Conservation (phyloP, 2,329 filamentous ascomycete species). For the Neonectria hederae region DNA sequence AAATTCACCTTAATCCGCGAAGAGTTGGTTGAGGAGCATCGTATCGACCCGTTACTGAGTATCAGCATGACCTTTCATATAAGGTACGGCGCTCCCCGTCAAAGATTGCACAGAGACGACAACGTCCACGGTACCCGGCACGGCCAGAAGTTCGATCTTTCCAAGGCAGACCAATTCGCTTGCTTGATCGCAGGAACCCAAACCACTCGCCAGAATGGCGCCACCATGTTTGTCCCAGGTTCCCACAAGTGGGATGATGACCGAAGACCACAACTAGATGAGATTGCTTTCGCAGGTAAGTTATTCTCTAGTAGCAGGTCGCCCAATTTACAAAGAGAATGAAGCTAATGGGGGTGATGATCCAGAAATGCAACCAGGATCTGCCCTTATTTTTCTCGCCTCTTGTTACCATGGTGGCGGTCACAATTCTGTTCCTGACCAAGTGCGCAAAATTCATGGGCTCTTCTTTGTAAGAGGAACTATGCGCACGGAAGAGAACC, state of each 20-base stretch:
- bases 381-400: background rate
- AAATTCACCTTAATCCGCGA: background rate
- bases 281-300: background rate
- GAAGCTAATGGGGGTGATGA: background rate
- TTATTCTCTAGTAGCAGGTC: background rate
- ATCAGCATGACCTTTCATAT: slow-evolving; percentile 2
- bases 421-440: background rate
- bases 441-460: background rate
- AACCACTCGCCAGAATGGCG: background rate
- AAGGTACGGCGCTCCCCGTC: background rate
- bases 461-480: background rate
- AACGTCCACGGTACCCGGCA: background rate
- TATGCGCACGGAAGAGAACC: background rate
- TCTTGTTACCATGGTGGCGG: background rate
- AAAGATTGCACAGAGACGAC: background rate
- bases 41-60: background rate
- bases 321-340: too few relatives aligned
- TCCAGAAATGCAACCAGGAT: background rate
- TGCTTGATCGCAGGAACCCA: background rate
- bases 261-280: background rate
- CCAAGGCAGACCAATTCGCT: background rate
- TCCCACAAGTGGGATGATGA: slow-evolving; percentile 1
- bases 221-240: background rate
- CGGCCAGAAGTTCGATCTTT: background rate
- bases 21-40: background rate